phyloP scores from a whole-genome alignment of 2,329 filamentous ascomycete species.

The Oidium heveae region DNA sequence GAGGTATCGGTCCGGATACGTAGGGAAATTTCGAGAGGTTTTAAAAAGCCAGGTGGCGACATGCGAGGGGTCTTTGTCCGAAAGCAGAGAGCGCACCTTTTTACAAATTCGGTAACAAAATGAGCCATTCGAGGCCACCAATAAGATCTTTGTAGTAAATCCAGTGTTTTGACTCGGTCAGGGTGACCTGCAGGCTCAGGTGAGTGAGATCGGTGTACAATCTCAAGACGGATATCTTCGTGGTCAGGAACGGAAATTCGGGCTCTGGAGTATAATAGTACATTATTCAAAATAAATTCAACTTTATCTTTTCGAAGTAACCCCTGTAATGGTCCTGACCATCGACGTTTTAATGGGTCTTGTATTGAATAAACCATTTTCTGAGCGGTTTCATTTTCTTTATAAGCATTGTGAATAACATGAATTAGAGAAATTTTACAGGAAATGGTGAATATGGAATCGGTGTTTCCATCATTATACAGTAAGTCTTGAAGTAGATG shows the following conservation, averaged over 20 bases:
- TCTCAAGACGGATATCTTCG: neutral
- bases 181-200: neutral
- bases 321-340: neutral
- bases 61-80: neutral
- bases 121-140: neutral
- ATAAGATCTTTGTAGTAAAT: neutral
- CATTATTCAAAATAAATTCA: neutral
- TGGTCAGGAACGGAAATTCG: neutral
- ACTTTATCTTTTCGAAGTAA: neutral
- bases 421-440: neutral
- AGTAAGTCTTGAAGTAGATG: neutral
- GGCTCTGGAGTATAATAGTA: neutral
- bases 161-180: neutral
- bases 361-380: neutral
- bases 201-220: neutral
- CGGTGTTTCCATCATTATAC: neutral
- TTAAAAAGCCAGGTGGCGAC: conserved; percentile 1
- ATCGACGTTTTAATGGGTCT: neutral
- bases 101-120: neutral
- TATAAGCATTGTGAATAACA: neutral
- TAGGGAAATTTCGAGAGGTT: neutral
- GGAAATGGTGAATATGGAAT: neutral
- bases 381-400: neutral
- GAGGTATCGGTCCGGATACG: conserved; percentile 1
- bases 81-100: neutral